A percentile compares a stretch with the other conserved stretches of the same genome.
Conservation (phyloP, 768 basidiomycete genomes). For the Clathrus columnatus region DNA sequence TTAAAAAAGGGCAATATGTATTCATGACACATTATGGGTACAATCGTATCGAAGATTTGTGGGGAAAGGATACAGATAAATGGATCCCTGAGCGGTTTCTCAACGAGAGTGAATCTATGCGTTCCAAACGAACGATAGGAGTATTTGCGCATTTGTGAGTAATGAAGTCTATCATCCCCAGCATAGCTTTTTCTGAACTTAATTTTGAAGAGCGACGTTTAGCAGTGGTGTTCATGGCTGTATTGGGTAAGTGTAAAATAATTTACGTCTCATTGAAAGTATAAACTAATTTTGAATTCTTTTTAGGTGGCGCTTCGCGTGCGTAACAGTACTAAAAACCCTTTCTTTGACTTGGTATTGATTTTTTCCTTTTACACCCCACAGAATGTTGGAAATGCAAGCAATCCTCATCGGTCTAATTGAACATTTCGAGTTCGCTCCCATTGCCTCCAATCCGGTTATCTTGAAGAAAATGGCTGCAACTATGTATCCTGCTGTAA, state of each 20-base stretch:
- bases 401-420: conserved; percentile 27
- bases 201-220: conserved; percentile 2
- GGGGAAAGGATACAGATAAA: conserved; percentile 14
- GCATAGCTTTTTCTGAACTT: not conserved
- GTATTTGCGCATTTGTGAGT: not conserved
- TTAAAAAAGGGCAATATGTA: conserved; percentile 5
- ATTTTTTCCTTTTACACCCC: too few species aligned
- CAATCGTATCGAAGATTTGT: conserved; percentile 9
- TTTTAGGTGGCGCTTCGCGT: conserved; percentile 7
- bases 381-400: conserved; percentile 26
- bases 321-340: too few species aligned
- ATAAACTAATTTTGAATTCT: not conserved
- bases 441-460: conserved; percentile 19
- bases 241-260: not conserved
- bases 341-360: too few species aligned
- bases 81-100: conserved; percentile 17
- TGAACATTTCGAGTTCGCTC: conserved; percentile 26
- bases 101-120: not conserved
- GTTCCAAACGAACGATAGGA: not conserved
- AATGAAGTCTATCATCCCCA: not conserved
- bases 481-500: conserved; percentile 12
- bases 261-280: not conserved
- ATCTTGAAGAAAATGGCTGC: not conserved
- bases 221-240: conserved; percentile 7
- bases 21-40: conserved; percentile 6